Conservation (phyloP, 768 basidiomycete genomes). For the Mycena metata region DNA sequence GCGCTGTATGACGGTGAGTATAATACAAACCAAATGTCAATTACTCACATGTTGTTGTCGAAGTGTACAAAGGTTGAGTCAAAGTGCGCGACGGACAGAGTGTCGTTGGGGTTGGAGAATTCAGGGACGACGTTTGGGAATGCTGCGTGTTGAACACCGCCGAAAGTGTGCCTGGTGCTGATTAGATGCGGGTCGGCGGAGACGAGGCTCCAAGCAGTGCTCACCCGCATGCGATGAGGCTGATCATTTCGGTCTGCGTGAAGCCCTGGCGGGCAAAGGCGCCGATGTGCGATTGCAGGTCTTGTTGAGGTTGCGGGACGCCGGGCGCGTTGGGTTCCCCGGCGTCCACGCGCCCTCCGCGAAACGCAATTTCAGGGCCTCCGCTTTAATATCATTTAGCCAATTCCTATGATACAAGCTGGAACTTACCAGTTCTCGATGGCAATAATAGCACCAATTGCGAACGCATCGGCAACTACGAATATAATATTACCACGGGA, state of each 20-base stretch:
- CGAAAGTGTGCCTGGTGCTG: constrained; percentile 7
- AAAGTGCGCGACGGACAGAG: constrained; percentile 13
- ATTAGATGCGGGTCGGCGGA: too few species aligned
- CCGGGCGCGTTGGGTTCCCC: constrained; percentile 3
- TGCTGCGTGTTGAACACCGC: constrained; percentile 7
- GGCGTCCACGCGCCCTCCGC: constrained; percentile 10
- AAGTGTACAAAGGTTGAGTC: constrained; percentile 4
- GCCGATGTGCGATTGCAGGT: constrained; percentile 1
- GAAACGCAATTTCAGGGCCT: constrained; percentile 12
- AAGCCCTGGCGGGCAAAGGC: constrained; percentile 8
- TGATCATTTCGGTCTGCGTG: too few species aligned
- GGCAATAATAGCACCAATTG: constrained; percentile 10
- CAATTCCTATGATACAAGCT: background rate
- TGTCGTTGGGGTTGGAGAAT: background rate
- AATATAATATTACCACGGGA: background rate
- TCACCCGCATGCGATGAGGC: too few species aligned
- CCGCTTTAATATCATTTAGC: constrained; percentile 2
- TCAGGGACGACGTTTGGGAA: constrained; percentile 9
- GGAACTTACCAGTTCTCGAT: constrained; percentile 9
- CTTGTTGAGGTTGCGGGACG: constrained; percentile 10
- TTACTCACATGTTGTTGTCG: constrained; percentile 10
- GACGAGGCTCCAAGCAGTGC: too few species aligned
- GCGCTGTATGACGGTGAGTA: background rate
- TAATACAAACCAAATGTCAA: constrained; percentile 3
- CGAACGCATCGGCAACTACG: constrained; percentile 10